Conservation (phyloP, 352 stramenopile genomes). For the Phytophthora syringae region DNA sequence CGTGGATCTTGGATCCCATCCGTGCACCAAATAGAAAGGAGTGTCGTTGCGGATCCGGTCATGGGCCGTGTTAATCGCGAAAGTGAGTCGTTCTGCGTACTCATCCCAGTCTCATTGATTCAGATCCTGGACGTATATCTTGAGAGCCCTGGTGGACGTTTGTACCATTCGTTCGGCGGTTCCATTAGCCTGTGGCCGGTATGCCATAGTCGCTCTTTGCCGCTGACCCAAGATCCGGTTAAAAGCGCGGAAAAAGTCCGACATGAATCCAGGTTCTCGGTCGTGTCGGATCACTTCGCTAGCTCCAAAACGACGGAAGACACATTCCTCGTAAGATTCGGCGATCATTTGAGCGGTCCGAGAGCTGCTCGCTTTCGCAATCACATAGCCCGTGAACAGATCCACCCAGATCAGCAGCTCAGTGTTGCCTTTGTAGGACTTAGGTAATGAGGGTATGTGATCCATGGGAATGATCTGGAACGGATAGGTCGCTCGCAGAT, state of each 20-base stretch:
- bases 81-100: background rate
- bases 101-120: background rate
- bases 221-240: background rate
- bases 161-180: background rate
- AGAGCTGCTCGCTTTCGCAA: background rate
- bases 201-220: background rate
- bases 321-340: background rate
- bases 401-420: background rate
- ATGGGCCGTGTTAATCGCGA: background rate
- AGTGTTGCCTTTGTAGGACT: background rate
- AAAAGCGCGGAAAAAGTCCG: background rate
- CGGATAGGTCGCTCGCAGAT: background rate
- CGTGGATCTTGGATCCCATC: background rate
- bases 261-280: background rate
- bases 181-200: background rate
- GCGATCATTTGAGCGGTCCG: background rate
- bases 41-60: background rate
- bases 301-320: background rate
- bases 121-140: background rate
- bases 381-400: background rate
- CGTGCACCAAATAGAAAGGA: background rate
- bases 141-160: background rate
- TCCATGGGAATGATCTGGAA: background rate
- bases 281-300: background rate
- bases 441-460: background rate